Conservation (phyloP, 2,329 filamentous ascomycete genomes). For the Calonectria pauciramosa region DNA sequence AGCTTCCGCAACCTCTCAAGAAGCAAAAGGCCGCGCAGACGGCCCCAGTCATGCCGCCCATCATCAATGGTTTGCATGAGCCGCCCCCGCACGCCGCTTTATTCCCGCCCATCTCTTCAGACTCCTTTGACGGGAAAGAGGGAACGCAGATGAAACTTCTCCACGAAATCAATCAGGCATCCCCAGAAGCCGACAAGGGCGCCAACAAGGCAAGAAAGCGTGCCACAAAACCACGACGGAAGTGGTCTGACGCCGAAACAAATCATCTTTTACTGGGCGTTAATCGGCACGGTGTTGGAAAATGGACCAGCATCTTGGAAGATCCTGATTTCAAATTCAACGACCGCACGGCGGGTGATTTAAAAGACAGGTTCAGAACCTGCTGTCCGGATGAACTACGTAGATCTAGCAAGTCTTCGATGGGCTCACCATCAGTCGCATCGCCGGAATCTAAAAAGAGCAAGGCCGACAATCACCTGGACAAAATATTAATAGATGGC, state of each 20-base stretch:
- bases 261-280: constrained; percentile 73
- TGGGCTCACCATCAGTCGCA: constrained; percentile 39
- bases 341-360: constrained; percentile 70
- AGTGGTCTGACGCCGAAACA: constrained; percentile 77
- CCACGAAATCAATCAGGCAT: constrained; percentile 56
- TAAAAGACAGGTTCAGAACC: constrained; percentile 77
- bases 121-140: constrained; percentile 66
- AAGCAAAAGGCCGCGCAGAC: constrained; percentile 73
- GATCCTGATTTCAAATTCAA: constrained; percentile 73
- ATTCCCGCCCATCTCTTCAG: constrained; percentile 74
- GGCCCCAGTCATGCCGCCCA: constrained; percentile 69
- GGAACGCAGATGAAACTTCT: constrained; percentile 58
- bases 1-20: constrained; percentile 74
- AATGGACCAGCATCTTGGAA: constrained; percentile 75
- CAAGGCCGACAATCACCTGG: constrained; percentile 65
- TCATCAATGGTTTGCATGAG: constrained; percentile 75
- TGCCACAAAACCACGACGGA: constrained; percentile 69
- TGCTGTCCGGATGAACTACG: constrained; percentile 74
- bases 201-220: constrained; percentile 63
- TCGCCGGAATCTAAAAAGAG: constrained; percentile 51
- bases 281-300: constrained; percentile 73
- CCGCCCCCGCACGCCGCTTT: constrained; percentile 72
- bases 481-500: constrained; percentile 69
- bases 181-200: constrained; percentile 50
- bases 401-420: constrained; percentile 51